These are phyloP conservation scores for Starmera quercuum DNA, from an alignment of 805 yeast genomes.

Conservation along the genomic window DNA sequence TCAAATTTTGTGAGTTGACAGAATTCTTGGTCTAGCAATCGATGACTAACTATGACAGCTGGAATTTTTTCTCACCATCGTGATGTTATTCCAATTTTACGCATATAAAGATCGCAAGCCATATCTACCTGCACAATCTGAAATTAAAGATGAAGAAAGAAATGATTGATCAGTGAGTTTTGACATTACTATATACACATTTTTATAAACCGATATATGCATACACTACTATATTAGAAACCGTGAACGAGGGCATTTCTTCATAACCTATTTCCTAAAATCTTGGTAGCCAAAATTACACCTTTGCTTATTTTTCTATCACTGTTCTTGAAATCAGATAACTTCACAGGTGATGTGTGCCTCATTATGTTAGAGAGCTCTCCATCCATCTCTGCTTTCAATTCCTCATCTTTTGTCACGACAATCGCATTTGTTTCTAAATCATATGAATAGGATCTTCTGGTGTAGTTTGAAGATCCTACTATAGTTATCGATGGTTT, in stretches of 20 bases:
- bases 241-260: no score
- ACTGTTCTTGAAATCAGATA: slow-evolving; percentile 55
- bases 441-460: slow-evolving; percentile 81
- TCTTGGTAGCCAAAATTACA: slow-evolving; percentile 58
- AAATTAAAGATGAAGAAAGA: background rate
- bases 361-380: slow-evolving; percentile 58
- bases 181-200: background rate
- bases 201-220: no score
- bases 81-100: background rate
- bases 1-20: no score
- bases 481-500: slow-evolving; percentile 70
- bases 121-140: background rate
- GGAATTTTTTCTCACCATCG: background rate
- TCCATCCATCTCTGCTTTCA: slow-evolving; percentile 46
- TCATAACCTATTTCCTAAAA: slow-evolving; percentile 50
- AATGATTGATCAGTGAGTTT: background rate
- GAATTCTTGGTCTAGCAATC: no score
- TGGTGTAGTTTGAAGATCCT: slow-evolving; percentile 92
- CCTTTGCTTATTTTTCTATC: slow-evolving; percentile 56
- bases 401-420: slow-evolving; percentile 55
- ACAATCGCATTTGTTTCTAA: slow-evolving; percentile 82
- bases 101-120: background rate
- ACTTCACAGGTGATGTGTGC: slow-evolving; percentile 42
- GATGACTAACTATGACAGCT: no score
- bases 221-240: no score